Evolutionary conservation across 2,329 filamentous ascomycete genomes (phyloP), one percentile per base, ranked within the genome.

Genomic region (Fusarium avenaceum): DNA sequence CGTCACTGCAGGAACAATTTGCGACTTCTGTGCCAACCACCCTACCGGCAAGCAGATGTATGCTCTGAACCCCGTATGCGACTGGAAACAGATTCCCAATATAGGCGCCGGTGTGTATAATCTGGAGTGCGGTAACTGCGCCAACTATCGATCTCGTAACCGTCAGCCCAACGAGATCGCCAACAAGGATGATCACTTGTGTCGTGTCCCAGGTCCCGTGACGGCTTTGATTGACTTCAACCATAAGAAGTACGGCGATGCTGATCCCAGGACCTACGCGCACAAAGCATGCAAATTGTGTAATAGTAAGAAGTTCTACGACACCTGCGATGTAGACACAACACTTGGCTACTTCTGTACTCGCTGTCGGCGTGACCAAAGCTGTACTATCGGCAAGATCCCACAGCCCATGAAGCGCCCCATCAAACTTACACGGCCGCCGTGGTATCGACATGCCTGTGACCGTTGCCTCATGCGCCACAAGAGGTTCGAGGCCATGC

Each of bases 391-490:
- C 33, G 28, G 3, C 19, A 3, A 4, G 6, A 2, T 1, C 10
- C 4, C 9, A 4, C 14, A 45, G 40, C 52, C 26, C 24, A 1
- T 58, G 15, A 39, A 14, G 35, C 45, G 54, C 11, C 61, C 65
- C 20, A 39, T 26, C 8, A 69, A 63, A 33, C n/a, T 66, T 10
- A 11, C 11, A 7, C n/a, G 15, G 9, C 40, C 28, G 30, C 44
- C 56, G 6, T 72, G 70, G 70, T 69, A 49, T 24, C 67, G 70
- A 14, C 70, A 67, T 22, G 45, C 61, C 13, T 72, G 70, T 19
- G 67, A 72, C 32, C 65, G 61, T 8, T 72, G 70, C 30, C 14
- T 24, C 4, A 8, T 28, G 26, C 46, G 28, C 24, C 48, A 59
- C 22, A 19, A 38, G 26, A 9, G 14, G 10, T 24, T 43, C 17